Conservation (phyloP, 1,284 basidiomycete genomes). For the Pisolithus thermaeus region DNA sequence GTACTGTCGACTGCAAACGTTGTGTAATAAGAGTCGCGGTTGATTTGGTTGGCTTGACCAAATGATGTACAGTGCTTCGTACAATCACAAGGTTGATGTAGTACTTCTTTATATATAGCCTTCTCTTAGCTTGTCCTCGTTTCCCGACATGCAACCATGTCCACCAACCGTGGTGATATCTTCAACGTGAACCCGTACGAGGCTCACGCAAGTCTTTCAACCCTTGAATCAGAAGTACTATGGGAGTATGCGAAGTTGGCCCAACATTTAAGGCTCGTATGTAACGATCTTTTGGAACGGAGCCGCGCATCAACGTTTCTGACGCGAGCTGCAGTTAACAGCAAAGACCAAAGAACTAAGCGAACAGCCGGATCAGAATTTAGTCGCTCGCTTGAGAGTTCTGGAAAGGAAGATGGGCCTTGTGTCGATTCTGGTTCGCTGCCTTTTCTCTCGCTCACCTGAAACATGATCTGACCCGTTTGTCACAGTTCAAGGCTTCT, state of each 20-base stretch:
- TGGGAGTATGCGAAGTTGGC: slow-evolving; percentile 79
- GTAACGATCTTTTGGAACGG: slow-evolving; percentile 15
- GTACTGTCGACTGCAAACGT: background rate
- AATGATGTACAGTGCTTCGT: no score
- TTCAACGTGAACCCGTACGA: slow-evolving; percentile 54
- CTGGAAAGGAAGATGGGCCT: slow-evolving; percentile 95
- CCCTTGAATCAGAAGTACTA: slow-evolving; percentile 63
- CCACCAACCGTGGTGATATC: background rate
- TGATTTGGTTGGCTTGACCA: no score
- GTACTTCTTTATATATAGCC: no score
- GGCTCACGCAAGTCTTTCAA: slow-evolving; percentile 54
- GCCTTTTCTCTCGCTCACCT: background rate
- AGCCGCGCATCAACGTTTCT: background rate
- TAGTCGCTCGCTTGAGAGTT: slow-evolving; percentile 75
- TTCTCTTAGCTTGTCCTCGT: no score
- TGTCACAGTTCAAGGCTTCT: slow-evolving; percentile 80
- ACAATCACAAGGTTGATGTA: no score
- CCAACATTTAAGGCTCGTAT: slow-evolving; percentile 63
- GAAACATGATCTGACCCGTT: slow-evolving; percentile 1
- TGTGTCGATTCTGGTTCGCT: slow-evolving; percentile 77
- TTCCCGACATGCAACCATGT: background rate
- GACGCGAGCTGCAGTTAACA: slow-evolving; percentile 40
- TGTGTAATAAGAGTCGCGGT: no score
- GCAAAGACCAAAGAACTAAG: slow-evolving; percentile 53
- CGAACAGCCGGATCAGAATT: slow-evolving; percentile 66